Evolutionary conservation across 2,329 filamentous ascomycete species (phyloP).

Genomic region (Parafenestella ontariensis): DNA sequence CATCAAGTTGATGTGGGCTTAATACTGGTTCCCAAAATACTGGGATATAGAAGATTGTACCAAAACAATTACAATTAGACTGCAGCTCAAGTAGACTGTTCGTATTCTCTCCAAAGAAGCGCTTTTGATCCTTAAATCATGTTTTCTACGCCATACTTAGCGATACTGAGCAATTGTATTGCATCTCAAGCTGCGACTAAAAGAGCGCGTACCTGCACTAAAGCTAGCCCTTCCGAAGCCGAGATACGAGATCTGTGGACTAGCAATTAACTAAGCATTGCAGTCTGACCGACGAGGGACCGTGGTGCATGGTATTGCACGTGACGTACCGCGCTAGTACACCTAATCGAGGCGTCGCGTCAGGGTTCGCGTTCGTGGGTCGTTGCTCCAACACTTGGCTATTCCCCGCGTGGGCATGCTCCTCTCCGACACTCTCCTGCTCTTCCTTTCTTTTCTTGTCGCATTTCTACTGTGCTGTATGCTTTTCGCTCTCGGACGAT

Average conservation of each 20-base stretch:
- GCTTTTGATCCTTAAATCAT: neutral
- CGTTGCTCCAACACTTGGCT: conserved; percentile 21
- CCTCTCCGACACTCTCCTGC: conserved; percentile 26
- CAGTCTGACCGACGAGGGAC: conserved; percentile 5
- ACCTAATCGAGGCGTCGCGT: conserved; percentile 24
- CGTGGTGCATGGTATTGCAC: neutral
- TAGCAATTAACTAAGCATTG: neutral
- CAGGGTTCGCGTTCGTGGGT: conserved; percentile 21
- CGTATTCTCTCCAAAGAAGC: neutral
- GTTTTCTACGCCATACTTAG: neutral
- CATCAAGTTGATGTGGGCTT: neutral
- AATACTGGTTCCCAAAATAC: neutral
- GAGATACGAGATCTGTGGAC: neutral
- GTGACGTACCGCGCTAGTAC: conserved; percentile 9
- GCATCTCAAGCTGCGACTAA: neutral
- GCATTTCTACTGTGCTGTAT: conserved; percentile 47
- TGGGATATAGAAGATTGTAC: neutral
- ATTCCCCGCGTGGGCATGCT: conserved; percentile 30
- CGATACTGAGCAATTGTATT: neutral
- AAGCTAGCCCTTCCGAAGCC: neutral
- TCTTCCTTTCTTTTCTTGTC: conserved; percentile 33
- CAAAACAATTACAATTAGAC: neutral
- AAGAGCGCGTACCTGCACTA: neutral
- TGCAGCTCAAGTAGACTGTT: neutral
- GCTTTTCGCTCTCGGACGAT: conserved; percentile 38